Evolutionary conservation across 2,329 filamentous ascomycete species (phyloP).

Genomic region (Fonsecaea pedrosoi): DNA sequence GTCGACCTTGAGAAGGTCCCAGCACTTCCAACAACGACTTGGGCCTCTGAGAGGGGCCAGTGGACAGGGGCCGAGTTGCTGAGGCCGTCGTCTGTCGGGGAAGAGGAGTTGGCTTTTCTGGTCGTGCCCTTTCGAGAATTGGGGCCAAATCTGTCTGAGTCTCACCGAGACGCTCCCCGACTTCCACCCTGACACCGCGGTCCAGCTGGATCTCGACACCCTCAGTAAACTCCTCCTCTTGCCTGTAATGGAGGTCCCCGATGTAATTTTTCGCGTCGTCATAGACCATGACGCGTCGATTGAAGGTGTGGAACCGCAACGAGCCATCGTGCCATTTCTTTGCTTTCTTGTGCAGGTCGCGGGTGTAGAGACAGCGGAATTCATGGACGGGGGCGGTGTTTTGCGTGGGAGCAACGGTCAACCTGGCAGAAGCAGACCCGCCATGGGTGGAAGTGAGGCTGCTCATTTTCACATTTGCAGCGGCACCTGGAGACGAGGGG

Average conservation of each 20-base stretch:
- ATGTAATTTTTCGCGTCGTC: constrained; percentile 80
- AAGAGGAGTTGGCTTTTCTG: constrained; percentile 35
- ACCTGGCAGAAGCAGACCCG: constrained; percentile 42
- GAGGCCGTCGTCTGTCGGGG: constrained; percentile 42
- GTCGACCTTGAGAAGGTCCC: constrained; percentile 68
- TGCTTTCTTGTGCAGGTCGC: constrained; percentile 82
- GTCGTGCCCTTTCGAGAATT: constrained; percentile 70
- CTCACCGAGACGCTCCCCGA: constrained; percentile 74
- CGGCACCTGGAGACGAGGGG: constrained; percentile 1
- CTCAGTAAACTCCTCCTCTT: constrained; percentile 71
- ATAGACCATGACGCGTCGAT: constrained; percentile 88
- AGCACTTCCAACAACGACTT: constrained; percentile 69
- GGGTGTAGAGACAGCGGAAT: constrained; percentile 84
- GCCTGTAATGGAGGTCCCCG: constrained; percentile 82
- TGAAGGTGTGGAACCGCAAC: constrained; percentile 88
- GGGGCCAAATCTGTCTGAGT: constrained; percentile 79
- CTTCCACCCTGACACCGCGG: constrained; percentile 77
- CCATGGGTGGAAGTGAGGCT: constrained; percentile 36
- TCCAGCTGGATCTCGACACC: constrained; percentile 85
- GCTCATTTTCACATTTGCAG: constrained; percentile 25
- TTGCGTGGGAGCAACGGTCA: constrained; percentile 58
- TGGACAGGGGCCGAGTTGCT: constrained; percentile 49
- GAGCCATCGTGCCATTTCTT: constrained; percentile 95
- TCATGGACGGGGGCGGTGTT: constrained; percentile 79
- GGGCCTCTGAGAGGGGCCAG: constrained; percentile 57